A percentile compares a stretch with the other conserved stretches of the same genome.
Evolutionary conservation across 129 eudicot species (phyloP).

Genomic region (Erigeron canadensis): DNA sequence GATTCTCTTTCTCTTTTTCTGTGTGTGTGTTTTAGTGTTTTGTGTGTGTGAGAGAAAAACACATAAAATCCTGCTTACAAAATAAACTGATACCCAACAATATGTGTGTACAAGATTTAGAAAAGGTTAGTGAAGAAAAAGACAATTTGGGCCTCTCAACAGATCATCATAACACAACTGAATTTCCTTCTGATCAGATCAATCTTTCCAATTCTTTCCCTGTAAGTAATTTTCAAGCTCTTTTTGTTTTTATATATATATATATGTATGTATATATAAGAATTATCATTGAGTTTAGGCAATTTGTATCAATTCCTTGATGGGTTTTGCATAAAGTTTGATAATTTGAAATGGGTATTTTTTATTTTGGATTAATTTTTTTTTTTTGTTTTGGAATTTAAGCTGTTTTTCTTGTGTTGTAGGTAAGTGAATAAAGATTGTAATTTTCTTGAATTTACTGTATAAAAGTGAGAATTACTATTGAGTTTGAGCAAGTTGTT

Average conservation of each 20-base stretch:
- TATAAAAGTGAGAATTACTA: not conserved
- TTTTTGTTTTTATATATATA: not conserved
- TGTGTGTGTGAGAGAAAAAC: conserved; percentile 27
- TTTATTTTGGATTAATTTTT: conserved; percentile 11
- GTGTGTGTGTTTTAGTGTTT: conserved; percentile 23
- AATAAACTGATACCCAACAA: conserved; percentile 20
- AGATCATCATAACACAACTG: conserved; percentile 27
- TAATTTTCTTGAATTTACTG: not conserved
- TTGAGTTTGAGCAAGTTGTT: not conserved
- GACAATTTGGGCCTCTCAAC: conserved; percentile 48
- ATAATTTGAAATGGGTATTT: conserved; percentile 12
- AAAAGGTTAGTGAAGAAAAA: conserved; percentile 54
- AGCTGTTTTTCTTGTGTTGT: conserved; percentile 15
- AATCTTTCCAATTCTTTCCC: conserved; percentile 49
- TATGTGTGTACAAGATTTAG: conserved; percentile 79
- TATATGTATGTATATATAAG: not conserved
- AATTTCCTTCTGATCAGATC: conserved; percentile 40
- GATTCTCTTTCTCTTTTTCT: conserved; percentile 9
- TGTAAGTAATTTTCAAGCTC: conserved; percentile 37
- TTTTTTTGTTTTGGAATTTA: not conserved
- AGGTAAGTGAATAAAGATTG: not conserved
- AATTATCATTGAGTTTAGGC: conserved; percentile 4
- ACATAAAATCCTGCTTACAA: not conserved
- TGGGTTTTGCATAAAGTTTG: conserved; percentile 14
- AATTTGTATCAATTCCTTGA: conserved; percentile 12